Conservation (phyloP, 129 eudicot species). For the Chrysanthemum makinoi region DNA sequence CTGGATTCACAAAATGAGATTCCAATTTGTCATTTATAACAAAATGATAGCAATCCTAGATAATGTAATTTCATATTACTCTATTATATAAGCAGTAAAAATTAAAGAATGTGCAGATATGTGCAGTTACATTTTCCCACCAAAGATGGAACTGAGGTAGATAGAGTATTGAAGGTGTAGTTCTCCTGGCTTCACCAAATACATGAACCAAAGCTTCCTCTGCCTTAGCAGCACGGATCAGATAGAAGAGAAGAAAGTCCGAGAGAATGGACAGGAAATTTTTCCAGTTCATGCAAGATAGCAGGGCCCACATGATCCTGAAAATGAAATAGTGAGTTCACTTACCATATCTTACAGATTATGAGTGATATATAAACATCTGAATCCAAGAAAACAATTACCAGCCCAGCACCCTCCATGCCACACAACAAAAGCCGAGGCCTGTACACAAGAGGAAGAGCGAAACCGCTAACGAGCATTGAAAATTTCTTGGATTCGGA, state of each 20-base stretch:
- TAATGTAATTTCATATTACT: not conserved
- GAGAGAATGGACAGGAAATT: conserved; percentile 92
- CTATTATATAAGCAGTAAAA: not conserved
- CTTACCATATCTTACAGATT: conserved; percentile 21
- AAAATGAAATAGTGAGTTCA: conserved; percentile 36
- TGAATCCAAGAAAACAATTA: conserved; percentile 31
- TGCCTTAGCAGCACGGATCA: conserved; percentile 98
- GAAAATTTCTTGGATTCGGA: conserved; percentile 77
- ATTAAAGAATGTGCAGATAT: conserved; percentile 8
- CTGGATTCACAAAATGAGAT: conserved; percentile 42
- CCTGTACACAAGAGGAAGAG: conserved; percentile 88
- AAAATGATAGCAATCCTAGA: conserved; percentile 2
- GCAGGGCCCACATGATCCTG: conserved; percentile 99
- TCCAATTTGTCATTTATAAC: not conserved
- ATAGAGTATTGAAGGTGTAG: conserved; percentile 91
- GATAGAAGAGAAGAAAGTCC: conserved; percentile 97
- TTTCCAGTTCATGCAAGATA: conserved; percentile 89
- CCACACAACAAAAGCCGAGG: conserved; percentile 85
- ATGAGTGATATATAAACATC: conserved; percentile 6
- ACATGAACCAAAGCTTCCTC: conserved; percentile 98
- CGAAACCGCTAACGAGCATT: conserved; percentile 82
- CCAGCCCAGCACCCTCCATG: conserved; percentile 88
- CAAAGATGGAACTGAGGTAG: conserved; percentile 92
- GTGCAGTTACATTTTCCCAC: conserved; percentile 89
- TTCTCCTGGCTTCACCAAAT: conserved; percentile 94